Evolutionary conservation across 768 basidiomycete species (phyloP).

Genomic region (Amanita subjunquillea): DNA sequence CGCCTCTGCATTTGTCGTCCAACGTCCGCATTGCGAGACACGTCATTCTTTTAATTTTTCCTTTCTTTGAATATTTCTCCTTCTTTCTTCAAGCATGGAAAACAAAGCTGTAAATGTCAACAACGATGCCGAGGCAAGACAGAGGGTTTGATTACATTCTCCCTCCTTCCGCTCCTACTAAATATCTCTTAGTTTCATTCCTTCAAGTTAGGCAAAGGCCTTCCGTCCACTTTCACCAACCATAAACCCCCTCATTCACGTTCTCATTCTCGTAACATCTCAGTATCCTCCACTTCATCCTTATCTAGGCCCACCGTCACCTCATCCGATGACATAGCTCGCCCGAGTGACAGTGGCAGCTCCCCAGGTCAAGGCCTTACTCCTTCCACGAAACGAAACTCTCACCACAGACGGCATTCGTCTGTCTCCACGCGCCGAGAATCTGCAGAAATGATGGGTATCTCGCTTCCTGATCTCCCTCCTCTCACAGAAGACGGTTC

Average conservation of each 20-base stretch:
- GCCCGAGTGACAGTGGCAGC: neutral
- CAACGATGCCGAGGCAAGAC: conserved; percentile 29
- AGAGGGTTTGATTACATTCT: conserved; percentile 22
- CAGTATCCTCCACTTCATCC: conserved; percentile 36
- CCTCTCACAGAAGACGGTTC: conserved; percentile 55
- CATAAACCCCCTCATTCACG: conserved; percentile 45
- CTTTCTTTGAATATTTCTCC: conserved; percentile 17
- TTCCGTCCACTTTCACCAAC: conserved; percentile 24
- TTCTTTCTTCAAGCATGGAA: conserved; percentile 21
- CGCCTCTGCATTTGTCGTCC: neutral
- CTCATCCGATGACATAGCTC: neutral
- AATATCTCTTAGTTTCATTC: conserved; percentile 45
- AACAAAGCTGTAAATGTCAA: conserved; percentile 15
- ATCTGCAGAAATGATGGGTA: conserved; percentile 87
- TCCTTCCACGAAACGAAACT: conserved; percentile 50
- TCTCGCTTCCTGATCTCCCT: conserved; percentile 59
- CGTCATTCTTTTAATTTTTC: conserved; percentile 27
- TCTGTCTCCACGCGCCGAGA: conserved; percentile 86
- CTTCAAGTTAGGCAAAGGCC: conserved; percentile 56
- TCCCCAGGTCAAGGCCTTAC: conserved; percentile 1
- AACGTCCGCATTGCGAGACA: conserved; percentile 15
- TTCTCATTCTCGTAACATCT: conserved; percentile 64
- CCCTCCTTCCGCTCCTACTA: neutral
- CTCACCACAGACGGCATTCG: conserved; percentile 78
- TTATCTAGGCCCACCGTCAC: neutral